Evolutionary conservation across 352 stramenopile genomes (phyloP).

Genomic region (Globisporangium middletonii): DNA sequence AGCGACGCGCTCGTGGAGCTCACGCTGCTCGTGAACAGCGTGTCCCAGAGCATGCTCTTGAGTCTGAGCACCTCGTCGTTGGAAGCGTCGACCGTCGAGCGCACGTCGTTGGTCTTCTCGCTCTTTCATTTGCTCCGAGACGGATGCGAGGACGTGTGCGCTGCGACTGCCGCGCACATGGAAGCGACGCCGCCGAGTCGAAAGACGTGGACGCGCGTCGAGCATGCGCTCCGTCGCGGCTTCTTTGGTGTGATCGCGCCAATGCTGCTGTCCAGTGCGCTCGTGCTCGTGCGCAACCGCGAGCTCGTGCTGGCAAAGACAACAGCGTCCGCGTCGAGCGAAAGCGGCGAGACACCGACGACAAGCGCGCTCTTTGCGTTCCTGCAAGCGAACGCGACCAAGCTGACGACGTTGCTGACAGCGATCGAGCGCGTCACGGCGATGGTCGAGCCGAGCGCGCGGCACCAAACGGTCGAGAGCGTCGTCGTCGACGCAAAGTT

Average conservation of each 20-base stretch:
- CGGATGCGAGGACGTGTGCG: slow-evolving; percentile 9
- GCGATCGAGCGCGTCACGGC: slow-evolving; percentile 26
- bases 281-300: slow-evolving; percentile 25
- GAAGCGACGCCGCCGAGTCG: neutral
- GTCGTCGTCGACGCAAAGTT: slow-evolving; percentile 36
- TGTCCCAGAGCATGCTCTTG: slow-evolving; percentile 33
- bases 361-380: slow-evolving; percentile 5
- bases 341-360: neutral
- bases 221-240: slow-evolving; percentile 6
- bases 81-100: neutral
- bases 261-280: slow-evolving; percentile 32
- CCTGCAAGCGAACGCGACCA: slow-evolving; percentile 20
- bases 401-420: slow-evolving; percentile 28
- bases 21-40: slow-evolving; percentile 38
- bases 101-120: slow-evolving; percentile 5
- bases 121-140: slow-evolving; percentile 9
- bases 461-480: slow-evolving; percentile 30
- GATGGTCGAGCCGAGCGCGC: slow-evolving; percentile 22
- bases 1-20: slow-evolving; percentile 25
- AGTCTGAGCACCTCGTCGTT: neutral
- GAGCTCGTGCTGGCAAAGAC: slow-evolving; percentile 14
- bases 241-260: slow-evolving; percentile 24
- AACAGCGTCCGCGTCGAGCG: neutral
- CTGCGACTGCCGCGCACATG: neutral
- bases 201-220: slow-evolving; percentile 5